Evolutionary conservation across 495 filamentous ascomycete species (phyloP).

Genomic region (Penicillium cinerascens): DNA sequence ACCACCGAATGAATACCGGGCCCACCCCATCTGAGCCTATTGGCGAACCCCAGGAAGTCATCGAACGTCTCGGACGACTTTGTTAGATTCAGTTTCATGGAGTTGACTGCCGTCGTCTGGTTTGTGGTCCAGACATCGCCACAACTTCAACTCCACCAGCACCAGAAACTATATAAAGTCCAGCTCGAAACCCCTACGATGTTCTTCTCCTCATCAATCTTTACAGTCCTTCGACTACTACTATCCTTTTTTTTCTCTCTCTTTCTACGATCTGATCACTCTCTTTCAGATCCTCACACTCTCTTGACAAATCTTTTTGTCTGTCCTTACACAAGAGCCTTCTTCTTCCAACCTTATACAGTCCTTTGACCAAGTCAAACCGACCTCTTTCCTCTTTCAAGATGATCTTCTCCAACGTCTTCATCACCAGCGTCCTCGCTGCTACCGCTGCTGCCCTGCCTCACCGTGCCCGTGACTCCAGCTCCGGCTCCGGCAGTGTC

Average conservation of each 20-base stretch:
- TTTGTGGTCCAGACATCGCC: background rate
- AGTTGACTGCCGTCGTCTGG: background rate
- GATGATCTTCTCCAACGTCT: constrained; percentile 22
- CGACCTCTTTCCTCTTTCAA: constrained; percentile 4
- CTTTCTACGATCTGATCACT: constrained; percentile 11
- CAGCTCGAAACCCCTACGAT: background rate
- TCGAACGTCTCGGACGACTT: background rate
- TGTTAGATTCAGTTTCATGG: background rate
- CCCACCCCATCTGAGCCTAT: background rate
- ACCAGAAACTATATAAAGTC: constrained; percentile 2
- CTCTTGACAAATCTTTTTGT: constrained; percentile 4
- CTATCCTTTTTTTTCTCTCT: constrained; percentile 8
- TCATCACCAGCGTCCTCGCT: constrained; percentile 24
- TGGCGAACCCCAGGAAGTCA: constrained; percentile 5
- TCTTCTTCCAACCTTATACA: background rate
- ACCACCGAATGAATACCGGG: background rate
- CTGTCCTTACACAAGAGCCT: constrained; percentile 5
- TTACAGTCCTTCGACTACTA: constrained; percentile 5
- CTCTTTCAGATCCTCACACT: constrained; percentile 14
- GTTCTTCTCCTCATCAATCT: constrained; percentile 2
- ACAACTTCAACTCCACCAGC: constrained; percentile 5
- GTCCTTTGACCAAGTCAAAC: constrained; percentile 5
- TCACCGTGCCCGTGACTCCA: constrained; percentile 8
- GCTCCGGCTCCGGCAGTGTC: constrained; percentile 17
- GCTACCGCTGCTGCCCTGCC: constrained; percentile 21